Conservation (phyloP, 192 early-diverging fungal genomes). For the Coemansia sp. region DNA sequence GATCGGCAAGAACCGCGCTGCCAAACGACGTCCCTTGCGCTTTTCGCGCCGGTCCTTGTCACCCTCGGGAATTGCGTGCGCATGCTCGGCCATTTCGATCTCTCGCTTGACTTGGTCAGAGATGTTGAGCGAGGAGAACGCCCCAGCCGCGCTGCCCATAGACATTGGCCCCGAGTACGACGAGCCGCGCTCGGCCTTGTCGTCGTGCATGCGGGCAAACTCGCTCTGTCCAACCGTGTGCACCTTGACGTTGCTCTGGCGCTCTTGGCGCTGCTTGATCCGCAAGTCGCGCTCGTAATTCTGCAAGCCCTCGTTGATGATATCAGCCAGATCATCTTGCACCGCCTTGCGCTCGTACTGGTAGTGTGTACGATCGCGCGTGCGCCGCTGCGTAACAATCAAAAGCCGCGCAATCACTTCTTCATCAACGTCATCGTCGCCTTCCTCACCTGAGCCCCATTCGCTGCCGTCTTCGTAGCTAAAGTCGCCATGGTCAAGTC, state of each 20-base stretch:
- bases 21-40: conserved; percentile 40
- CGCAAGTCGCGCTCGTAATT: conserved; percentile 83
- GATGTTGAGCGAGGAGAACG: conserved; percentile 39
- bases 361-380: conserved; percentile 68
- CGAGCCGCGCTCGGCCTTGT: conserved; percentile 5
- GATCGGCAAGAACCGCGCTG: conserved; percentile 54
- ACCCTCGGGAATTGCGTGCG: conserved; percentile 34
- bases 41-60: conserved; percentile 12
- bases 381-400: conserved; percentile 87
- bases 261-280: conserved; percentile 52
- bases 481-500: conserved; percentile 40
- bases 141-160: conserved; percentile 42
- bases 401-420: conserved; percentile 85
- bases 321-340: conserved; percentile 84
- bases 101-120: conserved; percentile 47
- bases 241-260: conserved; percentile 60
- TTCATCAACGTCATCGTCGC: conserved; percentile 87
- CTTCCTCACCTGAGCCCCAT: conserved; percentile 63
- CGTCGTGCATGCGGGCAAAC: conserved; percentile 60
- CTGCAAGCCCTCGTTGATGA: conserved; percentile 96
- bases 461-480: conserved; percentile 62
- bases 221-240: conserved; percentile 63
- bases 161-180: conserved; percentile 33
- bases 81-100: conserved; percentile 49
- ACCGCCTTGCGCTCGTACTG: conserved; percentile 78